phyloP scores from a whole-genome alignment of 2,329 filamentous ascomycete genomes.

The Fusarium irregulare region DNA sequence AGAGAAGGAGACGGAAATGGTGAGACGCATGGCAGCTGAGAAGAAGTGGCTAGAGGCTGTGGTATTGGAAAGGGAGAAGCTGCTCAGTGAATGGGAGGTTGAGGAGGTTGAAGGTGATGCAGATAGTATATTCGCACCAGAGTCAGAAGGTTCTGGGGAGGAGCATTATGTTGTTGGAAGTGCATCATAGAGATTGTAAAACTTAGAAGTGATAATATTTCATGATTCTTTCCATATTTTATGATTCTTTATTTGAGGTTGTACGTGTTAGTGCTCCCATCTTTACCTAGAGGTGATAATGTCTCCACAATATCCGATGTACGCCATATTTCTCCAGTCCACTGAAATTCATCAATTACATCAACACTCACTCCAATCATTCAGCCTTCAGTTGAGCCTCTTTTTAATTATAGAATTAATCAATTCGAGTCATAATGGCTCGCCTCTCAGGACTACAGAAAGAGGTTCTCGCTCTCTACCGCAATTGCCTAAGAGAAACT shows the following conservation, averaged over 20 bases:
- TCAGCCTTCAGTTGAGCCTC: not conserved
- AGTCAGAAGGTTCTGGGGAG: conserved; percentile 26
- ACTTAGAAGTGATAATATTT: not conserved
- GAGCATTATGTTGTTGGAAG: conserved; percentile 7
- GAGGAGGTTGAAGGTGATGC: conserved; percentile 58
- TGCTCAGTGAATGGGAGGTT: conserved; percentile 57
- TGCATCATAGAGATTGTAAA: not conserved
- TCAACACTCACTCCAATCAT: conserved; percentile 17
- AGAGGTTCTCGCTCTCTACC: conserved; percentile 87
- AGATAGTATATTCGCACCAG: conserved; percentile 48
- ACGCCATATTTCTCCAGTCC: conserved; percentile 7
- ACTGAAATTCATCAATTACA: conserved; percentile 11
- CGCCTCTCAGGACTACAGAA: conserved; percentile 86
- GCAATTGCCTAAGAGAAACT: conserved; percentile 83
- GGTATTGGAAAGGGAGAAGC: conserved; percentile 55
- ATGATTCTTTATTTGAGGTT: not conserved
- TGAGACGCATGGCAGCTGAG: conserved; percentile 56
- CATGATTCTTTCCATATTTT: not conserved
- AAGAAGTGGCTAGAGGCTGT: conserved; percentile 60
- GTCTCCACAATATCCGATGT: conserved; percentile 23
- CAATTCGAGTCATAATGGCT: conserved; percentile 28
- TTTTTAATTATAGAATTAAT: not conserved
- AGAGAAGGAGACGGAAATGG: conserved; percentile 49
- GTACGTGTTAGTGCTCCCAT: not conserved
- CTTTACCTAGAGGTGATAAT: not conserved